phyloP scores from a whole-genome alignment of 768 basidiomycete genomes.

The Rhizopogon vesiculosus region DNA sequence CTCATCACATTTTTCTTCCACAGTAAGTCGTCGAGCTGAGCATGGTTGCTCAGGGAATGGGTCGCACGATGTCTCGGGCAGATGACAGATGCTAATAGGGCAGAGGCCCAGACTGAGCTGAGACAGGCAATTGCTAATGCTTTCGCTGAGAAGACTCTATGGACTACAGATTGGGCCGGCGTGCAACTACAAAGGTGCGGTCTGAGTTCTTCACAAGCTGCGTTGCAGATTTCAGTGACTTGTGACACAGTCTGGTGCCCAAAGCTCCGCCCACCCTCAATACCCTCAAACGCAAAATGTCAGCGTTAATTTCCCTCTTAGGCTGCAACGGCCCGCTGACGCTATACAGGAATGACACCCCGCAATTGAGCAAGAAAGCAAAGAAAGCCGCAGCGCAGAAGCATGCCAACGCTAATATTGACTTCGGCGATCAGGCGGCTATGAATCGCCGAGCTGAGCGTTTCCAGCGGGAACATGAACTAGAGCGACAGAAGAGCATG shows the following conservation, averaged over 20 bases:
- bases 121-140: slow-evolving; percentile 96
- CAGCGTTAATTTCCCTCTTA: slow-evolving; percentile 13
- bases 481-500: slow-evolving; percentile 64
- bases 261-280: slow-evolving; percentile 51
- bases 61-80: slow-evolving; percentile 90
- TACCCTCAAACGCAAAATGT: slow-evolving; percentile 71
- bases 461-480: slow-evolving; percentile 86
- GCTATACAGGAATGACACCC: slow-evolving; percentile 32
- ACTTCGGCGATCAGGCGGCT: slow-evolving; percentile 63
- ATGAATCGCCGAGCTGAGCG: slow-evolving; percentile 78
- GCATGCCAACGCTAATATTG: slow-evolving; percentile 31
- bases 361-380: slow-evolving; percentile 50
- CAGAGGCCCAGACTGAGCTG: slow-evolving; percentile 88
- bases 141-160: slow-evolving; percentile 77
- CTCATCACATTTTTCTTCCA: not conserved
- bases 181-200: slow-evolving; percentile 81
- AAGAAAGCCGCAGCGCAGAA: slow-evolving; percentile 52
- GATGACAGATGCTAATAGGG: slow-evolving; percentile 84
- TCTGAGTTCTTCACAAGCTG: not conserved
- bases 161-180: slow-evolving; percentile 92
- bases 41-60: slow-evolving; percentile 67
- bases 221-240: slow-evolving; percentile 17
- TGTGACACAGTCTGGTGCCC: slow-evolving; percentile 46
- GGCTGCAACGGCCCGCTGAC: slow-evolving; percentile 7
- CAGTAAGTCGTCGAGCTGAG: slow-evolving; percentile 7